Percentiles rank a stretch among this genome's conserved stretches.
These are phyloP conservation scores for Nannochloris sp. DNA, from an alignment of 139 green algal species.

Conservation along the genomic window DNA sequence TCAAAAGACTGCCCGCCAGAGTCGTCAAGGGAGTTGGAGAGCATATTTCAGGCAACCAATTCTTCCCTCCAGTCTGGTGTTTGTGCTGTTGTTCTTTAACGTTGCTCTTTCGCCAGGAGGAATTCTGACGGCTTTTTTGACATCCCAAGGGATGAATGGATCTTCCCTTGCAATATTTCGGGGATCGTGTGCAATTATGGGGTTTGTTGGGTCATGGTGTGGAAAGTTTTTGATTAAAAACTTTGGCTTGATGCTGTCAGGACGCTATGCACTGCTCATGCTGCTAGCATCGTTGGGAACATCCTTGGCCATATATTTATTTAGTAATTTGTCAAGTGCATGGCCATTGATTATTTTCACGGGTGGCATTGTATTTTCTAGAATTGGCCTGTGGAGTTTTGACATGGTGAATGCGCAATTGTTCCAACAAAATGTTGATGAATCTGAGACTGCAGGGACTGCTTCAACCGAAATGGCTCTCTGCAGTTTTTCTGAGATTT, in stretches of 20 bases:
- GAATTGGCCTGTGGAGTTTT: constrained; percentile 39
- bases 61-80: constrained; percentile 35
- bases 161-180: constrained; percentile 27
- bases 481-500: constrained; percentile 36
- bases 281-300: constrained; percentile 12
- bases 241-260: constrained; percentile 29
- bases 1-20: not conserved
- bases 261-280: constrained; percentile 17
- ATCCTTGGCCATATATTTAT: constrained; percentile 9
- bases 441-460: constrained; percentile 24
- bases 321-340: not conserved
- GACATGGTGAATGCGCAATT: constrained; percentile 44
- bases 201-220: constrained; percentile 36
- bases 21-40: constrained; percentile 16
- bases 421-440: constrained; percentile 34
- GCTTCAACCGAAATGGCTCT: constrained; percentile 35
- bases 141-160: constrained; percentile 24
- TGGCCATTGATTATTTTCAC: constrained; percentile 27
- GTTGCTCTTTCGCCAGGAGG: constrained; percentile 35
- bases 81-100: constrained; percentile 46
- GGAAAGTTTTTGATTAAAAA: constrained; percentile 22
- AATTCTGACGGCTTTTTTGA: constrained; percentile 37
- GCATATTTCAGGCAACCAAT: constrained; percentile 37
- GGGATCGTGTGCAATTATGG: constrained; percentile 30
- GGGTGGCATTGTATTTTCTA: constrained; percentile 29